Evolutionary conservation across 2,329 filamentous ascomycete species (phyloP), one percentile per base, ranked within the genome.

Genomic region (Ascochyta lentis): DNA sequence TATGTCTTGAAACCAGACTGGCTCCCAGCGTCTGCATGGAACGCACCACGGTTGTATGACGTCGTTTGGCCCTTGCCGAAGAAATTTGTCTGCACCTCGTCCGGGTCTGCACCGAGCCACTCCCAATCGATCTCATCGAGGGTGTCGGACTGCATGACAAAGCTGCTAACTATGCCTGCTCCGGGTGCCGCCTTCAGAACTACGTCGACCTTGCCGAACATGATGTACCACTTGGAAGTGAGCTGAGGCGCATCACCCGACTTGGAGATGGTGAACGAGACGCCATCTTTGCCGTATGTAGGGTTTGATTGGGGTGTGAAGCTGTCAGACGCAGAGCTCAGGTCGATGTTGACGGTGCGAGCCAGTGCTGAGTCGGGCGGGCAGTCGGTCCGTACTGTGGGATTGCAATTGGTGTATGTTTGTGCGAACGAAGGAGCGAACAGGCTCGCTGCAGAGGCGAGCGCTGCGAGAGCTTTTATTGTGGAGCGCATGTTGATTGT

Each of bases 51-150:
- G 78, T 96, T 92, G 80, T 94, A 96, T n/a, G 84, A 84, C 27
- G 84, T 88, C 0, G 91, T 93, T 65, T 90, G 84, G 49, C 94
- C 95, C 77, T 98, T 96, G 75, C 92, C 92, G 67, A 99, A 99
- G 79, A 96, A 99, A 78, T 99, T 99, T 66, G 88, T 90, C 78
- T 99, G 95, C n/a, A 96, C 90, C 76, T 96, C 83, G 54, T 81
- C 80, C 61, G 84, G 78, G 71, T 91, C 85, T 51, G 88, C 86
- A 54, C 95, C 95, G 23, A 99, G 85, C 91, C 93, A 98, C 77
- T 99, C 95, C 81, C 94, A 90, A 76, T 99, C 95, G 70, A 99
- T 96, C 80, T 99, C 95, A 77, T 99, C 95, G 40, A 97, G 84
- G 68, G 86, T 85, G 75, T 98, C 94, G 13, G 93, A 97, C 78